phyloP scores from a whole-genome alignment of 352 stramenopile species.

The Pythium rhizo-oryzae region DNA sequence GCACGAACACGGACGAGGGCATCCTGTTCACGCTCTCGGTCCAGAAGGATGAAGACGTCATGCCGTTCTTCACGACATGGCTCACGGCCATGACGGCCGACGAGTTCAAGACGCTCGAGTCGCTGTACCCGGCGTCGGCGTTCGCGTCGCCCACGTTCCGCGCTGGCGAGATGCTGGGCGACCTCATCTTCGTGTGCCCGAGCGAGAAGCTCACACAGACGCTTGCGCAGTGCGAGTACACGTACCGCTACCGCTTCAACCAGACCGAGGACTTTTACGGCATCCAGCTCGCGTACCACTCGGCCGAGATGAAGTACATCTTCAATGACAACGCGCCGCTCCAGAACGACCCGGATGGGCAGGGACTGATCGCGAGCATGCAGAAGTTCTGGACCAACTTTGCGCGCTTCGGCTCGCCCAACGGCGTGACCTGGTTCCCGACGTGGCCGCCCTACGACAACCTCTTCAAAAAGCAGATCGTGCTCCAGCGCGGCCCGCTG shows the following conservation, averaged over 20 bases:
- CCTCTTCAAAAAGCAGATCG: constrained; percentile 15
- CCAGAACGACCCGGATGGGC: neutral
- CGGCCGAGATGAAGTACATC: constrained; percentile 17
- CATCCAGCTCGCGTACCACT: constrained; percentile 7
- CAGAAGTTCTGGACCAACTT: constrained; percentile 30
- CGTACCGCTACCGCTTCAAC: constrained; percentile 27
- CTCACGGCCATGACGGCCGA: neutral
- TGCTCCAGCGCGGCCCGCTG: constrained; percentile 12
- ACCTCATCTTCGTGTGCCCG: constrained; percentile 19
- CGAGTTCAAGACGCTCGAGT: constrained; percentile 5
- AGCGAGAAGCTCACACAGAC: constrained; percentile 16
- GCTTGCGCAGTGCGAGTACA: constrained; percentile 1
- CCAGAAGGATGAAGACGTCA: neutral
- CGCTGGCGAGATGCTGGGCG: constrained; percentile 13
- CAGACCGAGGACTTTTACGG: constrained; percentile 7
- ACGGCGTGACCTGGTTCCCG: neutral
- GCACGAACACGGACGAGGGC: constrained; percentile 28
- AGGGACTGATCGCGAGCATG: constrained; percentile 7
- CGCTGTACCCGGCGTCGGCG: constrained; percentile 2
- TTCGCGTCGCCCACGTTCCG: constrained; percentile 13
- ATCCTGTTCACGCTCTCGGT: constrained; percentile 2
- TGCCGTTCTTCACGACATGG: constrained; percentile 14
- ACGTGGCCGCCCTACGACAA: constrained; percentile 13
- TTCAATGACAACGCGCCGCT: constrained; percentile 10
- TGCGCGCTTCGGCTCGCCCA: constrained; percentile 16